Base-by-base conservation (phyloP, 495 filamentous ascomycete species). In the Xylaria palmicola region DNA sequence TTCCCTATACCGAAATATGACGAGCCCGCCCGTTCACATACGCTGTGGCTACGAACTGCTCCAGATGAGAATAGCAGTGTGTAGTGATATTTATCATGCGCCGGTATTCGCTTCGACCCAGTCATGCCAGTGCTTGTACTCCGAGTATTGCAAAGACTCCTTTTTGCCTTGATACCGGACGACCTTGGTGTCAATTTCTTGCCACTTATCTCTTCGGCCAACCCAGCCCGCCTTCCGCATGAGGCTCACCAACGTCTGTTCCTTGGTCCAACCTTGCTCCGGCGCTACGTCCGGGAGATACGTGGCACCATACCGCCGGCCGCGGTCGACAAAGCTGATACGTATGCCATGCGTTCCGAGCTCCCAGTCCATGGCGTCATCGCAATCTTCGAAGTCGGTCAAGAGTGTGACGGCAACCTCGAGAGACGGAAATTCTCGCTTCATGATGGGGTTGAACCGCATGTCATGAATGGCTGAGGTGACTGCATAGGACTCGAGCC, bases 221-320 rank as follows among this genome's bases (percentile, higher is more conserved):
- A 76, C 77, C 92, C 91, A 97, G 0, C 93, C 93, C 0, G 92
- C 93, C 79, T 97, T 97, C 56, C 92, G 81, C 91, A 97, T 97
- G 66, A 97, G 73, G 71, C 90, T 93, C 36, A 90, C 81, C 22
- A 98, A 66, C 2, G 92, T 91, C 79, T 97, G 91, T 74, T 97
- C 92, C 73, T 94, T 96, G 13, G 86, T 91, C 94, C 94, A 98
- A 20, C 90, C 91, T 72, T 98, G 94, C 78, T 98, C 94, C 4
- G 82, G 78, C 2, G 93, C 85, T 10, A 98, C 93, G 71, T 97
- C 92, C 0, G 94, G 94, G 15, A 98, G 81, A 67, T 98, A 98
- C 0, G 93, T 97, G 9, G 91, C 85, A 9, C 88, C 87, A 74
- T 88, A 89, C 43, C 87, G 79, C 32, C 82, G 77, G 34, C 86